Percentiles rank a stretch among this genome's conserved stretches.
Conservation (phyloP, 164 flowering plant species). For the Berberis thunbergii region DNA sequence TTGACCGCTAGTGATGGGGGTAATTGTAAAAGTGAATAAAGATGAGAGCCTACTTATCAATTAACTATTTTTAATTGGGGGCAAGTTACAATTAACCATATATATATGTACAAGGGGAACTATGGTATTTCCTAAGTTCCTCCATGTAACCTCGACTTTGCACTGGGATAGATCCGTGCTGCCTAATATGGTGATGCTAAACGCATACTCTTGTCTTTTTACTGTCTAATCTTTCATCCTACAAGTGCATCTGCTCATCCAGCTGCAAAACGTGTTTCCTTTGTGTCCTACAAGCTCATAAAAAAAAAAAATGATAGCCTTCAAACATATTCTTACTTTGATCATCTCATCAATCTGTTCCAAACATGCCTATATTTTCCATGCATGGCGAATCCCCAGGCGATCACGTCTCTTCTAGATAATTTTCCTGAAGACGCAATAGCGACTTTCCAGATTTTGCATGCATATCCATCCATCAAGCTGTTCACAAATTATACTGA, state of each 20-base stretch:
- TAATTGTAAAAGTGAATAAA: too few relatives aligned
- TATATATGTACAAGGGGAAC: too few relatives aligned
- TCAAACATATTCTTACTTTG: slow-evolving; percentile 17
- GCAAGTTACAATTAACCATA: too few relatives aligned
- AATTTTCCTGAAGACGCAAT: slow-evolving; percentile 16
- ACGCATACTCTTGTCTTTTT: slow-evolving; percentile 9
- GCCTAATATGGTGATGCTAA: too few relatives aligned
- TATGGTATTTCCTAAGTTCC: too few relatives aligned
- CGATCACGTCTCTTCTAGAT: slow-evolving; percentile 23
- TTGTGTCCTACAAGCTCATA: slow-evolving; percentile 24
- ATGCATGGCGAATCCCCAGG: slow-evolving; percentile 40
- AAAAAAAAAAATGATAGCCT: slow-evolving; percentile 26
- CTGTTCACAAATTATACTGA: slow-evolving; percentile 5
- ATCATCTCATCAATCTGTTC: slow-evolving; percentile 29
- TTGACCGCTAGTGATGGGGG: too few relatives aligned
- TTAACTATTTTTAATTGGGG: too few relatives aligned
- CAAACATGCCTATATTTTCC: slow-evolving; percentile 23
- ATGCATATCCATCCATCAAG: slow-evolving; percentile 62
- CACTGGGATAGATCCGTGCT: too few relatives aligned
- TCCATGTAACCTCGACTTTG: too few relatives aligned
- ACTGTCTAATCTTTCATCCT: slow-evolving; percentile 19
- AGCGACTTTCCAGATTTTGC: slow-evolving; percentile 44
- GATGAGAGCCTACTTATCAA: too few relatives aligned
- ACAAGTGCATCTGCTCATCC: slow-evolving; percentile 17
- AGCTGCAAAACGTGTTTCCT: slow-evolving; percentile 12